phyloP scores from a whole-genome alignment of 139 green algal genomes.

The Chlamydomonas applanata region DNA sequence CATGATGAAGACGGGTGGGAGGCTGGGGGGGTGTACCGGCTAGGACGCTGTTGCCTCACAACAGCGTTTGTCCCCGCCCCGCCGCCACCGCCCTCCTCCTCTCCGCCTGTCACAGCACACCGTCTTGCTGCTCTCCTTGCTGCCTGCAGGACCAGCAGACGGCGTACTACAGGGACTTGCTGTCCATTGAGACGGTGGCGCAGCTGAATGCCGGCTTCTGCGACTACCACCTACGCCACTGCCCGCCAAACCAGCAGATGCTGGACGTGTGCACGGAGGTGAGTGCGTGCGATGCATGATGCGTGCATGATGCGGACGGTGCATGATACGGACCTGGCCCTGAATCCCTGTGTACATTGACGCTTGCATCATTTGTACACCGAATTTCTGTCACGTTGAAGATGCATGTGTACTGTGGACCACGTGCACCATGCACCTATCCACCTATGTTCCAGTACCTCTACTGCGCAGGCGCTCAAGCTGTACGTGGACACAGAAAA shows the following conservation, averaged over 20 bases:
- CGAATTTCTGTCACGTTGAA: background rate
- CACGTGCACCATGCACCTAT: no score
- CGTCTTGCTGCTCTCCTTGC: background rate
- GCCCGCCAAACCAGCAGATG: constrained; percentile 63
- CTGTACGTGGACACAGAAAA: constrained; percentile 23
- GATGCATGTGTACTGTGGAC: background rate
- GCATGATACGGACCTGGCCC: background rate
- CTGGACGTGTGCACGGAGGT: constrained; percentile 59
- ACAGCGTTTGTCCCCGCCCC: no score
- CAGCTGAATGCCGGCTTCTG: constrained; percentile 83
- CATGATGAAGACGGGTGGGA: no score
- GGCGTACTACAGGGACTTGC: constrained; percentile 61
- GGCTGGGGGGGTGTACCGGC: no score
- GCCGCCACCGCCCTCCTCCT: no score
- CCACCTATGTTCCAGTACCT: no score
- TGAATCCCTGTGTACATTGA: background rate
- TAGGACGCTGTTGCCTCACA: no score
- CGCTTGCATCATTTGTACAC: background rate
- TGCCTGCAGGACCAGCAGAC: constrained; percentile 15
- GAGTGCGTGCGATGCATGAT: background rate
- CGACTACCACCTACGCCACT: constrained; percentile 66
- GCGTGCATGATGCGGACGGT: background rate
- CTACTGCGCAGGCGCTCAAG: constrained; percentile 26
- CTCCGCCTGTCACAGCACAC: no score
- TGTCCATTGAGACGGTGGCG: constrained; percentile 66